Conservation (phyloP, 2,329 filamentous ascomycete genomes). For the Teratosphaeriaceae sp. region DNA sequence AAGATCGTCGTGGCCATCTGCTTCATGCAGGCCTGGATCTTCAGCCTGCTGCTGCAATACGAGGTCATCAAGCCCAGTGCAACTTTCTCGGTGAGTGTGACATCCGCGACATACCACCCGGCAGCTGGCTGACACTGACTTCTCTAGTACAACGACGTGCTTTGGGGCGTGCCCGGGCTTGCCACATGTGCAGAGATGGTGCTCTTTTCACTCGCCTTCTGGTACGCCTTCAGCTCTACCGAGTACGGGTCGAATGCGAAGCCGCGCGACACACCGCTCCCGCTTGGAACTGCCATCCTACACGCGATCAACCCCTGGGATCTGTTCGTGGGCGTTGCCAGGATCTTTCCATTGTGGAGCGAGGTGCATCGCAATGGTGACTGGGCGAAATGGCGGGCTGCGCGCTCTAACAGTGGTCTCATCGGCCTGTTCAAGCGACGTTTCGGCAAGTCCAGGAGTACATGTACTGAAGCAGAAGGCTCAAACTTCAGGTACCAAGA, state of each 20-base stretch:
- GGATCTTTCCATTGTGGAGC: conserved; percentile 5
- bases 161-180: conserved; percentile 20
- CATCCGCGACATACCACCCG: too few relatives aligned
- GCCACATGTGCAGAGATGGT: conserved; percentile 22
- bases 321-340: conserved; percentile 10
- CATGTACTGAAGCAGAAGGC: neutral
- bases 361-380: conserved; percentile 7
- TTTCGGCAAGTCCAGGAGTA: neutral
- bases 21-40: conserved; percentile 21
- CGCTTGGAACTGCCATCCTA: conserved; percentile 11
- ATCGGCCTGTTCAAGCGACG: neutral
- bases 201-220: conserved; percentile 20
- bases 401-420: neutral
- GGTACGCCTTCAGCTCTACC: conserved; percentile 21
- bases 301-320: conserved; percentile 11
- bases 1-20: conserved; percentile 25
- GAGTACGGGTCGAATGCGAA: conserved; percentile 15
- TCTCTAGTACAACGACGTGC: conserved; percentile 20
- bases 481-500: neutral
- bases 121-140: too few relatives aligned
- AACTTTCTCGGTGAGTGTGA: conserved; percentile 3
- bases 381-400: conserved; percentile 7
- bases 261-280: conserved; percentile 9
- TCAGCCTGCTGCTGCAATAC: conserved; percentile 20
- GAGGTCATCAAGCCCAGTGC: conserved; percentile 17